These are phyloP conservation scores for Trichophyton benhamiae DNA, from an alignment of 2,329 filamentous ascomycete species.

Conservation along the genomic window DNA sequence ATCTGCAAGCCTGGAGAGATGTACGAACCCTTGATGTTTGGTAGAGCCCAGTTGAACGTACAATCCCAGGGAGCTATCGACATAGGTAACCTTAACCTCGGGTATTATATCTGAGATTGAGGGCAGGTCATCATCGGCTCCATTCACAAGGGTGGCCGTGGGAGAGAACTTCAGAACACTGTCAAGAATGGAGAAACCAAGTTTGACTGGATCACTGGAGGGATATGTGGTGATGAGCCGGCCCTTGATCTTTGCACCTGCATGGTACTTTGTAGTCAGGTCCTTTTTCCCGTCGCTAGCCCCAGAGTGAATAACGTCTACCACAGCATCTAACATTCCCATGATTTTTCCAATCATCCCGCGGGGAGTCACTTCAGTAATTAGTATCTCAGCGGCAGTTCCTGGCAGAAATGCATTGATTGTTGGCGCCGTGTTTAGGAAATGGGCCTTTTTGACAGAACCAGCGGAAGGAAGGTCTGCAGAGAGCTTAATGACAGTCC, in stretches of 20 bases:
- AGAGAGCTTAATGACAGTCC: conserved; percentile 78
- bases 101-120: conserved; percentile 58
- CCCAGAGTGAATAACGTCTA: conserved; percentile 81
- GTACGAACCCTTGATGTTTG: conserved; percentile 66
- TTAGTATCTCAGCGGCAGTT: conserved; percentile 71
- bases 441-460: conserved; percentile 52
- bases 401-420: conserved; percentile 86
- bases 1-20: conserved; percentile 86
- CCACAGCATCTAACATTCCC: conserved; percentile 80
- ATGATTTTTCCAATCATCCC: conserved; percentile 86
- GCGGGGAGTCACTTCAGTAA: conserved; percentile 59
- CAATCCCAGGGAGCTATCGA: conserved; percentile 68
- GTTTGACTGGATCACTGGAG: conserved; percentile 61
- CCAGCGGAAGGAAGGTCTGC: conserved; percentile 58
- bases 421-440: conserved; percentile 64
- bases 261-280: conserved; percentile 64
- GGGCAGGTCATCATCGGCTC: conserved; percentile 36
- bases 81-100: conserved; percentile 64
- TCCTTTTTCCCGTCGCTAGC: conserved; percentile 56
- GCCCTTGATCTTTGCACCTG: conserved; percentile 71
- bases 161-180: conserved; percentile 57
- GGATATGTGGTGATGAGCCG: conserved; percentile 84
- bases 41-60: conserved; percentile 61
- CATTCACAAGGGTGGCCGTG: conserved; percentile 18
- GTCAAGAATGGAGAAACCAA: conserved; percentile 80